A percentile compares a stretch with the other conserved stretches of the same genome.
Conservation (phyloP, 2,329 filamentous ascomycete genomes). For the Metarhizium robertsii region DNA sequence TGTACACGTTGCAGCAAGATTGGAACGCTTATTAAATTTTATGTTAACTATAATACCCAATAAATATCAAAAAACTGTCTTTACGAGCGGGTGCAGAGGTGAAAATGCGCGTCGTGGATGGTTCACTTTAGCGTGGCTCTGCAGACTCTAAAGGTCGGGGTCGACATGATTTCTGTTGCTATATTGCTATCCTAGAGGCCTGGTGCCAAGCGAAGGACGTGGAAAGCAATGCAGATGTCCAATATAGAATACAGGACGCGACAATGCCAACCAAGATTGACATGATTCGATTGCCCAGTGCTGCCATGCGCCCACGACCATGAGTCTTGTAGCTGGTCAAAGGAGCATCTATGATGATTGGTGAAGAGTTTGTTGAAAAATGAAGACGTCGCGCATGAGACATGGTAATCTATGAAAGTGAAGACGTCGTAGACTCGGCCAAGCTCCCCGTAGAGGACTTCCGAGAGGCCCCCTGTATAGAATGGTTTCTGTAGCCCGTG, state of each 20-base stretch:
- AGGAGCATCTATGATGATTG: too few relatives aligned
- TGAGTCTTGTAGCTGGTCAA: too few relatives aligned
- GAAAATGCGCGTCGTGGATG: not conserved
- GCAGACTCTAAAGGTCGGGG: not conserved
- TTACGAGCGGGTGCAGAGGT: not conserved
- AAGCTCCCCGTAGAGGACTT: not conserved
- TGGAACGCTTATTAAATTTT: not conserved
- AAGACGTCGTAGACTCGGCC: not conserved
- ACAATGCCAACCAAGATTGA: not conserved
- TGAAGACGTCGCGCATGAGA: too few relatives aligned
- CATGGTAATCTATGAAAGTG: not conserved
- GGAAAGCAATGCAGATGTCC: not conserved
- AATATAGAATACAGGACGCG: not conserved
- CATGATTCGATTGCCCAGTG: too few relatives aligned
- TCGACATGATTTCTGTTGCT: not conserved
- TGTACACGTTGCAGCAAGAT: not conserved
- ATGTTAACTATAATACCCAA: conserved; percentile 3
- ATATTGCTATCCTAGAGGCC: not conserved
- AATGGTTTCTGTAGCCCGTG: not conserved
- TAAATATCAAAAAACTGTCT: conserved; percentile 2
- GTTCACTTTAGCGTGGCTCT: not conserved
- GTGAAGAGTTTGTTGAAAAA: not conserved
- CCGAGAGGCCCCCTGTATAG: not conserved
- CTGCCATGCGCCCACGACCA: too few relatives aligned
- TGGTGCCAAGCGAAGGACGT: not conserved